Evolutionary conservation across 2,329 filamentous ascomycete genomes (phyloP), one percentile per base, ranked within the genome.

Genomic region (Raffaelea arxii): DNA sequence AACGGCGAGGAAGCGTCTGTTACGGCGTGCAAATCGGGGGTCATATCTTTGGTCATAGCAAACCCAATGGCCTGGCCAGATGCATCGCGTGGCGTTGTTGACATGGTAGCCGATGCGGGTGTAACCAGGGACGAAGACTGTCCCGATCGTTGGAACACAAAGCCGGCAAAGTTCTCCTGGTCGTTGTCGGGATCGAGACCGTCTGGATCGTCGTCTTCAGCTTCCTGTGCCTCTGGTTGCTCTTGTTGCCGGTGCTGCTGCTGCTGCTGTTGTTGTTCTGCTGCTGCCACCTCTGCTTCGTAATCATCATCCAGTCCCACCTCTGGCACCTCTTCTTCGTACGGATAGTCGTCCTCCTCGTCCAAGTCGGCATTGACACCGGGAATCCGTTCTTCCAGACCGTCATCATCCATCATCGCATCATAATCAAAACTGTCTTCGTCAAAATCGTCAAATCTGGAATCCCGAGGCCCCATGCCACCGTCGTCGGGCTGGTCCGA

Each of bases 301-400:
- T 41, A 16, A 23, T 44, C 46, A 5, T 27, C 19, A 16, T 30
- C 41, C 18, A 36, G 21, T 5, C 25, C 30, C 14, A 36, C 14
- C 9, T 12, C 36, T 3, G n/a, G 38, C 4, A 41, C 73, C 50
- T 77, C 74, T 45, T 75, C 71, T 43, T 75, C 67, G 11, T 58
- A 57, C 55, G 57, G 4, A 21, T 65, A 65, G 19, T 71, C 67
- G 56, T 78, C 73, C 1, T 56, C 56, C 12, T 57, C 56, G 3
- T 57, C 58, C 4, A 49, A 51, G 25, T 62, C 58, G 23, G 64
- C 68, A 58, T 75, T 66, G 21, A 73, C 65, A 3, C 74, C 75
- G 0, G 80, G 80, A 24, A 84, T 84, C n/a, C 68, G 68, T 59
- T 86, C 82, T 52, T 86, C 82, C 3, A 80, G 64, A 0, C 74